These are phyloP conservation scores for Ochetophila trinervis DNA, from an alignment of 306 rosid genomes.

Conservation along the genomic window DNA sequence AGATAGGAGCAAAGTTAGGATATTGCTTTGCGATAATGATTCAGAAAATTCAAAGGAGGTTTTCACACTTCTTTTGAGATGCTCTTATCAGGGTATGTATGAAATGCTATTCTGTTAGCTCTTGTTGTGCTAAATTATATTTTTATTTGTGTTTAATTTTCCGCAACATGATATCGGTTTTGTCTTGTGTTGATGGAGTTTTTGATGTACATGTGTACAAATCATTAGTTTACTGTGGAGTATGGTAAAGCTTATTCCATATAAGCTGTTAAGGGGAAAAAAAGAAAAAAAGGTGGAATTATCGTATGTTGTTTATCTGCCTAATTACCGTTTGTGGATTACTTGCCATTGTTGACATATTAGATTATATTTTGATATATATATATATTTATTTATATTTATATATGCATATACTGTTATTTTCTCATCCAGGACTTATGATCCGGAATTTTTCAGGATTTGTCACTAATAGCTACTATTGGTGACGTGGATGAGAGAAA, in stretches of 20 bases:
- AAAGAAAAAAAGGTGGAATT: neutral
- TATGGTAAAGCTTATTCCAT: neutral
- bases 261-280: neutral
- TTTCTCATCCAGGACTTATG: too few relatives aligned
- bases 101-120: neutral
- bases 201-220: neutral
- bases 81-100: constrained; percentile 79
- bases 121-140: neutral
- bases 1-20: constrained; percentile 91
- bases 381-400: neutral
- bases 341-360: too few relatives aligned
- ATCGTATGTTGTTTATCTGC: too few relatives aligned
- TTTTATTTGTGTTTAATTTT: neutral
- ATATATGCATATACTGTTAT: too few relatives aligned
- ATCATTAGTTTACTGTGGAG: neutral
- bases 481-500: too few relatives aligned
- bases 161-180: neutral
- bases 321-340: too few relatives aligned
- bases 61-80: constrained; percentile 69
- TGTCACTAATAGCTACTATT: too few relatives aligned
- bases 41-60: constrained; percentile 74
- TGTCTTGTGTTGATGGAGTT: neutral
- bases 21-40: constrained; percentile 88
- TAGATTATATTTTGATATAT: too few relatives aligned
- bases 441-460: too few relatives aligned